phyloP scores from a whole-genome alignment of 2,329 filamentous ascomycete genomes.

The Passalora sequoiae region DNA sequence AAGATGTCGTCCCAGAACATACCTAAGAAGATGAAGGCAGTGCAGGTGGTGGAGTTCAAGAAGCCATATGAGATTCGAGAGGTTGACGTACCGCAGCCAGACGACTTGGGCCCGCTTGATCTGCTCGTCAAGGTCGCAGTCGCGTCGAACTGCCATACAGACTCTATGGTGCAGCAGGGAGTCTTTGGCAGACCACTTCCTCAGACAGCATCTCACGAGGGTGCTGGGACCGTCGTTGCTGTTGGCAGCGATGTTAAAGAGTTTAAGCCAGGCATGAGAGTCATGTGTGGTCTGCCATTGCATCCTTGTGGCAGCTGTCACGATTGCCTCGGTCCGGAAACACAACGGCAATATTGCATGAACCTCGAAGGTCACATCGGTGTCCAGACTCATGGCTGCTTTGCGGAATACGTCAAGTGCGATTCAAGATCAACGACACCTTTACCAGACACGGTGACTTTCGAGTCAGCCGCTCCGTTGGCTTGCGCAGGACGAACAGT shows the following conservation, averaged over 20 bases:
- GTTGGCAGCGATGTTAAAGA: conserved; percentile 39
- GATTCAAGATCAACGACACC: conserved; percentile 45
- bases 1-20: no score
- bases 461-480: conserved; percentile 51
- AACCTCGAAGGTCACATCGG: conserved; percentile 45
- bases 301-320: conserved; percentile 51
- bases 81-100: conserved; percentile 36
- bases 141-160: conserved; percentile 59
- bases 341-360: conserved; percentile 51
- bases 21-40: conserved; percentile 45
- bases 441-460: conserved; percentile 47
- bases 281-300: conserved; percentile 53
- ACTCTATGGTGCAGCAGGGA: conserved; percentile 52
- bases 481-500: conserved; percentile 53
- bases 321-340: conserved; percentile 49
- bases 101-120: conserved; percentile 45
- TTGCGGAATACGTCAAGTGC: conserved; percentile 53
- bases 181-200: conserved; percentile 48
- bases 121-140: conserved; percentile 58
- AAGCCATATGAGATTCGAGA: conserved; percentile 51
- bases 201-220: conserved; percentile 54
- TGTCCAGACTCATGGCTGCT: conserved; percentile 49
- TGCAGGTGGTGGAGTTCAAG: conserved; percentile 49
- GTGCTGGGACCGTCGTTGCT: conserved; percentile 51
- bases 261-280: conserved; percentile 49